phyloP scores from a whole-genome alignment of 2,329 filamentous ascomycete species.

The Cercospora berteroae region DNA sequence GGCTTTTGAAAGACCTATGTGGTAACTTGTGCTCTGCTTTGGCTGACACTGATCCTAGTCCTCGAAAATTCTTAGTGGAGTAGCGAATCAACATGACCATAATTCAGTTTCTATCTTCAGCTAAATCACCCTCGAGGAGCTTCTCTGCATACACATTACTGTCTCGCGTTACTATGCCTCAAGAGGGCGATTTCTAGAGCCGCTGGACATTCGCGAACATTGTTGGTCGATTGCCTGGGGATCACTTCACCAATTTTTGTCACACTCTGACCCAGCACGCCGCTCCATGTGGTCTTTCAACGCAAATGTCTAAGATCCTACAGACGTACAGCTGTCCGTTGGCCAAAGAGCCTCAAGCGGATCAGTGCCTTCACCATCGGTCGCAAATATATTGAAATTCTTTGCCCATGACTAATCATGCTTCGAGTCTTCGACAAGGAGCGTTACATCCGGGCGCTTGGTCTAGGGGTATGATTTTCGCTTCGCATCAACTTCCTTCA shows the following conservation, averaged over 20 bases:
- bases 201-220: neutral
- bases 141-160: neutral
- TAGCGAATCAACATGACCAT: neutral
- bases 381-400: too few species aligned
- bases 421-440: too few species aligned
- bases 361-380: too few species aligned
- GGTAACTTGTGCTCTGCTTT: neutral
- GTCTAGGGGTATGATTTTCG: constrained; percentile 17
- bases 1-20: neutral
- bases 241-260: neutral
- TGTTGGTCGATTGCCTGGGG: neutral
- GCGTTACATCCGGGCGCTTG: too few species aligned
- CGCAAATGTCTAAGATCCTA: too few species aligned
- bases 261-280: too few species aligned
- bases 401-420: too few species aligned
- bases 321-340: too few species aligned
- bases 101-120: neutral
- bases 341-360: too few species aligned
- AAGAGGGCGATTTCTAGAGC: neutral
- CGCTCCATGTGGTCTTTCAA: too few species aligned
- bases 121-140: neutral
- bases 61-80: neutral
- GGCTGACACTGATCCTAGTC: neutral
- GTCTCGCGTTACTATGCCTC: neutral
- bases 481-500: neutral